A percentile compares a stretch with the other conserved stretches of the same genome.
Evolutionary conservation across 2,329 filamentous ascomycete species (phyloP).

Genomic region (Botrytis hyacinthi): DNA sequence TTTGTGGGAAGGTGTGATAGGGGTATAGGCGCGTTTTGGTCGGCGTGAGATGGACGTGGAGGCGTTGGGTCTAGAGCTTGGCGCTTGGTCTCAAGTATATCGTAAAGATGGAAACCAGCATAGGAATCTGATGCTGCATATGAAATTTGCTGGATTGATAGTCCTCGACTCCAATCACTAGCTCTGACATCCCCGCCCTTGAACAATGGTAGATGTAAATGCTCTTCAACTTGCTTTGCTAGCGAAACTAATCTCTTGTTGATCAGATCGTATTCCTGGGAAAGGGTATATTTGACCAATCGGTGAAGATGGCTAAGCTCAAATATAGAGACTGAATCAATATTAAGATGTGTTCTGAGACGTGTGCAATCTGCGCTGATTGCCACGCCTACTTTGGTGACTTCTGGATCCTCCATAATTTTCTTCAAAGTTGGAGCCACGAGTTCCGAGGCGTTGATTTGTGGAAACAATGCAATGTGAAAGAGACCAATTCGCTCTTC

Average conservation of each 20-base stretch:
- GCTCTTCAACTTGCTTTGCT: constrained; percentile 66
- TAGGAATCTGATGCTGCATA: constrained; percentile 85
- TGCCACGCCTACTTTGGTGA: constrained; percentile 75
- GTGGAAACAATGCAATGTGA: constrained; percentile 67
- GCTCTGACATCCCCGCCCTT: constrained; percentile 72
- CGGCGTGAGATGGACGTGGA: constrained; percentile 66
- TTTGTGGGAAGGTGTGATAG: not conserved
- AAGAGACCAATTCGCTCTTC: constrained; percentile 76
- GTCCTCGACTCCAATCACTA: constrained; percentile 68
- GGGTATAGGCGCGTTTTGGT: constrained; percentile 61
- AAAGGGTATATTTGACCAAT: constrained; percentile 65
- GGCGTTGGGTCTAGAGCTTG: constrained; percentile 66
- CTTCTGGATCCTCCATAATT: constrained; percentile 67
- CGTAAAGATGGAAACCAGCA: constrained; percentile 70
- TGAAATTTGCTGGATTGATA: constrained; percentile 64
- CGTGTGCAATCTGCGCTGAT: constrained; percentile 71
- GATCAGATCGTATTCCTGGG: constrained; percentile 52
- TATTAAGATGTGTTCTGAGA: constrained; percentile 61
- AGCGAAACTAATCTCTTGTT: constrained; percentile 67
- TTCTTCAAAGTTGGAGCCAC: constrained; percentile 68
- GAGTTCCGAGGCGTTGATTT: constrained; percentile 49
- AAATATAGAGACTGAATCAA: constrained; percentile 66
- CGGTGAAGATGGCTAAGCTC: constrained; percentile 83
- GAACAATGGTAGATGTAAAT: constrained; percentile 69
- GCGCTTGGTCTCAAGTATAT: constrained; percentile 67